Evolutionary conservation across 768 basidiomycete species (phyloP).

Genomic region (Lactarius hengduanensis): DNA sequence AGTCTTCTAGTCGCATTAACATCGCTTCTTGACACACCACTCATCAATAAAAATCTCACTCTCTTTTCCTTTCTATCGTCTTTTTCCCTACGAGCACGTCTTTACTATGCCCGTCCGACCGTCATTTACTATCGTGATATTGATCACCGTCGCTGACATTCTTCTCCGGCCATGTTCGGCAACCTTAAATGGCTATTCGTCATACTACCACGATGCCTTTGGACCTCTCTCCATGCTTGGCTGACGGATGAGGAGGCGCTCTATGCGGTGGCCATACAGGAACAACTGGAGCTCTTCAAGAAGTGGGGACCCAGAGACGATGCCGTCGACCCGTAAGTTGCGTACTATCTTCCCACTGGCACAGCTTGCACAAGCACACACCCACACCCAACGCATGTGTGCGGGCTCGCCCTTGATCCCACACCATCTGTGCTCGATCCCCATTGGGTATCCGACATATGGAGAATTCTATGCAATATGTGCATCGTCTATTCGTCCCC

Average conservation of each 20-base stretch:
- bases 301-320: slow-evolving; percentile 15
- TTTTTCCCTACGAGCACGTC: too few species aligned
- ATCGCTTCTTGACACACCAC: too few species aligned
- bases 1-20: too few species aligned
- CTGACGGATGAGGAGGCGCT: slow-evolving; percentile 12
- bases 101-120: too few species aligned
- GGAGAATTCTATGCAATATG: slow-evolving; percentile 10
- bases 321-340: slow-evolving; percentile 9
- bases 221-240: slow-evolving; percentile 6
- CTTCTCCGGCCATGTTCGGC: background rate
- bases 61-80: too few species aligned
- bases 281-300: slow-evolving; percentile 11
- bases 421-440: background rate
- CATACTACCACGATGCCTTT: slow-evolving; percentile 12
- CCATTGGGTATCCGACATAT: slow-evolving; percentile 6
- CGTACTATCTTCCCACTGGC: too few species aligned
- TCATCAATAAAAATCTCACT: too few species aligned
- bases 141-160: background rate
- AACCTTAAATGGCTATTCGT: background rate
- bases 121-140: background rate
- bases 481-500: background rate
- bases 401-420: background rate
- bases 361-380: too few species aligned
- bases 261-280: background rate
- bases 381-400: too few species aligned